phyloP scores from a whole-genome alignment of 116 monocot species.

The Trichopus zeylanicus region DNA sequence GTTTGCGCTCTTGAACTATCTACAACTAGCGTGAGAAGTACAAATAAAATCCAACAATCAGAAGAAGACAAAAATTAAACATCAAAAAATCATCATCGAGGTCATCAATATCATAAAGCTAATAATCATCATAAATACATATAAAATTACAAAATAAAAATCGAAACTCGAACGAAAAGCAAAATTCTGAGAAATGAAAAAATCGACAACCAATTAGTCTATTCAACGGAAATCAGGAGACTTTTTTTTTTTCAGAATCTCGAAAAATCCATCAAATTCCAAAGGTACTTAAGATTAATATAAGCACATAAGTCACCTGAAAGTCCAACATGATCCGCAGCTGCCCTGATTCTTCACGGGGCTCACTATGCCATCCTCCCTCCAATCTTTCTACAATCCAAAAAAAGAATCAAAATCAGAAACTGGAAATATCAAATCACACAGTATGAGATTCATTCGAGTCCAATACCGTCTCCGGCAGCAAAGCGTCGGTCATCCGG shows the following conservation, averaged over 20 bases:
- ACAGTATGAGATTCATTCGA: too few species aligned
- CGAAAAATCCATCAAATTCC: neutral
- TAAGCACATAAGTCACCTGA: slow-evolving; percentile 42
- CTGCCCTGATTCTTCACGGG: slow-evolving; percentile 77
- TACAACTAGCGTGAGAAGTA: too few species aligned
- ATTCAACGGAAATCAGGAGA: neutral
- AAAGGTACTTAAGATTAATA: neutral
- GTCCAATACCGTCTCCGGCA: slow-evolving; percentile 81
- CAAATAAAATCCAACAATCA: too few species aligned
- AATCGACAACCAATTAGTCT: neutral
- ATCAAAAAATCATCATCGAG: too few species aligned
- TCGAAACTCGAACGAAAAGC: too few species aligned
- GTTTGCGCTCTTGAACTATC: too few species aligned
- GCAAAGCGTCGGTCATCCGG: slow-evolving; percentile 35
- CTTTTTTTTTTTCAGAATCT: neutral
- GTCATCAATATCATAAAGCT: too few species aligned
- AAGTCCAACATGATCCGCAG: slow-evolving; percentile 97
- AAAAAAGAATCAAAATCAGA: neutral
- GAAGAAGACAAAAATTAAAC: too few species aligned
- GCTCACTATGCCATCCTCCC: slow-evolving; percentile 82
- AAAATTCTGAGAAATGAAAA: too few species aligned
- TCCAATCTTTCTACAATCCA: slow-evolving; percentile 82
- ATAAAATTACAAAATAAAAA: too few species aligned
- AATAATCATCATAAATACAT: too few species aligned
- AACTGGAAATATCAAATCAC: neutral